Base-by-base conservation (phyloP, 495 filamentous ascomycete genomes). In the Penicillium paxilli region DNA sequence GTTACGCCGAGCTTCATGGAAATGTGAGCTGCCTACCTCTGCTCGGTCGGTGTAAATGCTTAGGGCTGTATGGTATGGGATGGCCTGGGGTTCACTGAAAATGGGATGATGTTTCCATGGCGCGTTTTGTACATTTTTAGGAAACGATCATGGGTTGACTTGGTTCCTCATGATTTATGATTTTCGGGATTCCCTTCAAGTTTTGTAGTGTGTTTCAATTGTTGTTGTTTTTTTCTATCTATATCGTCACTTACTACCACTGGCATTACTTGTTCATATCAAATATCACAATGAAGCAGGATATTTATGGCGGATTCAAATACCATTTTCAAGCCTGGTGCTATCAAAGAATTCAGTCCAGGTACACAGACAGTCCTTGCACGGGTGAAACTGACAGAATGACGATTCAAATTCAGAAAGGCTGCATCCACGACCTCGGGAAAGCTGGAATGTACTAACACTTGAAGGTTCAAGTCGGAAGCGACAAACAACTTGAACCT, bases 1-100 rank as follows among this genome's bases (percentile, higher is more conserved):
- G 74, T 78, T 51, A 49, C 59, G 32, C 71, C 75, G 14, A 51
- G 30, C 12, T 68, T 67, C 51, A 51, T 53, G 8, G 42, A 60
- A 46, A 55, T 62, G 14, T 56, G 40, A 60, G 21, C 21, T 22
- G 6, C 19, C 40, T 9, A 9, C 17, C 19, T 42, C 17, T 12
- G 8, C 11, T 32, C 11, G 30, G 30, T 32, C n/a, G 11, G 4
- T 12, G 30, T n/a, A 12, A 8, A 30, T 30, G 26, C 12, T 30
- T 9, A 32, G 11, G 30, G 11, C n/a, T 32, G 30, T 32, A 32
- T 2, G 30, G 1, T 9, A 32, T 14, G 30, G 30, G n/a, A 14
- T 32, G 30, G 30, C 10, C 3, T 32, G 11, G 8, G 3, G 4
- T 32, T 2, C 2, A 14, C 30, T 32, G 11, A 32, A 5, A n/a